Evolutionary conservation across 768 basidiomycete species (phyloP).

Genomic region (Xerocomellus dryophilus): DNA sequence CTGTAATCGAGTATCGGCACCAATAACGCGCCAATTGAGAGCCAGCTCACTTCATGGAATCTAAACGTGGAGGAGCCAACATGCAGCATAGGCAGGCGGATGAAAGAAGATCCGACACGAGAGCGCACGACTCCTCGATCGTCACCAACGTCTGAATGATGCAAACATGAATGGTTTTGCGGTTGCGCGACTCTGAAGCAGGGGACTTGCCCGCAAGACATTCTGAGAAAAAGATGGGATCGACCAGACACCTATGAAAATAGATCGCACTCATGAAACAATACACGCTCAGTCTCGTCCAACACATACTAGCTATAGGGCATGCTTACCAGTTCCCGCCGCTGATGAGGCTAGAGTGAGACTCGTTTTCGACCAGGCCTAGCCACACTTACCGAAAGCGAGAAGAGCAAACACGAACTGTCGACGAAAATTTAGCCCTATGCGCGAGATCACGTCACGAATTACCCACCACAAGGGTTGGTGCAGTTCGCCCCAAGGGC

Average conservation of each 20-base stretch:
- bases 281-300: not conserved
- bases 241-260: slow-evolving; percentile 9
- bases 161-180: not conserved
- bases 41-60: slow-evolving; percentile 4
- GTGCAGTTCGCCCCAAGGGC: slow-evolving; percentile 11
- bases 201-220: slow-evolving; percentile 9
- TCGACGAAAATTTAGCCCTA: not conserved
- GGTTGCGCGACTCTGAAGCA: not conserved
- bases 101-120: slow-evolving; percentile 14
- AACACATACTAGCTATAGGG: not conserved
- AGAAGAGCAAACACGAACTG: slow-evolving; percentile 9
- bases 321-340: slow-evolving; percentile 4
- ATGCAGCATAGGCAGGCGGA: slow-evolving; percentile 15
- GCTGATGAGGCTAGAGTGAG: not conserved
- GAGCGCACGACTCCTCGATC: slow-evolving; percentile 14
- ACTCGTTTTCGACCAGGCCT: not conserved
- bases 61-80: slow-evolving; percentile 5
- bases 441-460: not conserved
- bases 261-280: slow-evolving; percentile 9
- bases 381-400: slow-evolving; percentile 9
- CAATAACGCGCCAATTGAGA: not conserved
- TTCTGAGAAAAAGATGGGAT: not conserved
- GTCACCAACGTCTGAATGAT: slow-evolving; percentile 5
- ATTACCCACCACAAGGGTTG: slow-evolving; percentile 11
- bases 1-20: not conserved